Evolutionary conservation across 257 asterid genomes (phyloP).

Genomic region (Ehretia macrophylla): DNA sequence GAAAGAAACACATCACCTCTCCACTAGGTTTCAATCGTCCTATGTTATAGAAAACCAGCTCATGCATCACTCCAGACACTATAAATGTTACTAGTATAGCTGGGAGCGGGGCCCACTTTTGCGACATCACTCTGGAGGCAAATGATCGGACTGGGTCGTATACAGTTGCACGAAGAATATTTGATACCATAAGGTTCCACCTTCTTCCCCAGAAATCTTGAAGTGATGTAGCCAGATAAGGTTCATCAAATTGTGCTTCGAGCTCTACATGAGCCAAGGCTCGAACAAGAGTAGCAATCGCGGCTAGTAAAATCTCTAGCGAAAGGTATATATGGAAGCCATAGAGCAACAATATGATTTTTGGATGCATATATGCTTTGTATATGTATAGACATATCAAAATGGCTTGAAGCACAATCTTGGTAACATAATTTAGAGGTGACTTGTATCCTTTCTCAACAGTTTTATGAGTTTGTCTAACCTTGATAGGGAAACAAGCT

Average conservation of each 20-base stretch:
- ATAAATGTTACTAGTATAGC: constrained; percentile 38
- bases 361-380: constrained; percentile 20
- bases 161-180: constrained; percentile 32
- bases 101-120: constrained; percentile 19
- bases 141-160: constrained; percentile 26
- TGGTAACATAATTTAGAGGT: constrained; percentile 16
- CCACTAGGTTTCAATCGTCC: constrained; percentile 46
- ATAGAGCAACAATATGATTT: constrained; percentile 23
- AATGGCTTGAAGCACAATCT: constrained; percentile 15
- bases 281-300: constrained; percentile 15
- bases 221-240: constrained; percentile 43
- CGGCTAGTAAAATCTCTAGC: constrained; percentile 37
- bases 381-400: constrained; percentile 19
- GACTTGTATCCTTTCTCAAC: constrained; percentile 2
- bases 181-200: constrained; percentile 56
- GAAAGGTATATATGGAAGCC: constrained; percentile 37
- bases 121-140: background rate
- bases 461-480: background rate
- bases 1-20: constrained; percentile 31
- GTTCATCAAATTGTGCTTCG: constrained; percentile 47
- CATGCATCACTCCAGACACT: constrained; percentile 69
- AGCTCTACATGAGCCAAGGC: constrained; percentile 24
- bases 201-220: constrained; percentile 68
- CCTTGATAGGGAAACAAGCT: constrained; percentile 51
- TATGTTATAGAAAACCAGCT: constrained; percentile 43